These are phyloP conservation scores for Elongisporangium undulatum DNA, from an alignment of 352 stramenopile genomes.

Conservation along the genomic window DNA sequence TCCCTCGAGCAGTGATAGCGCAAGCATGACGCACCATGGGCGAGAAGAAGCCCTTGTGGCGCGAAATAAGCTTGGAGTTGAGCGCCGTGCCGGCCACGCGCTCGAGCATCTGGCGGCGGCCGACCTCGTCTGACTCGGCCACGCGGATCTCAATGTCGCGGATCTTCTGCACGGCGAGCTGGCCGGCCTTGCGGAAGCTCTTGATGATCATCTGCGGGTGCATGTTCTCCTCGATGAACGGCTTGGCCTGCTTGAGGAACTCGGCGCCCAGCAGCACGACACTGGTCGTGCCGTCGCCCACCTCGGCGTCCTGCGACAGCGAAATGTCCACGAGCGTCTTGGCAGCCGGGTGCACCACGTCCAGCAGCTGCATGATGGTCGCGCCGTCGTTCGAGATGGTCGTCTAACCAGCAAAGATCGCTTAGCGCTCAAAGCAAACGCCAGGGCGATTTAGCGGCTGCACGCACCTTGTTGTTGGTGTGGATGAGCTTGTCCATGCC, in stretches of 20 bases:
- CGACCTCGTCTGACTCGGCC: constrained; percentile 71
- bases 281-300: constrained; percentile 95
- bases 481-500: constrained; percentile 99
- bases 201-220: constrained; percentile 92
- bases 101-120: constrained; percentile 86
- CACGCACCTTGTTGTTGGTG: constrained; percentile 58
- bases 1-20: too few species aligned
- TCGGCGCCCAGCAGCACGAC: constrained; percentile 97
- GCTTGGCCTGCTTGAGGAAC: constrained; percentile 97
- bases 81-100: constrained; percentile 94
- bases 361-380: constrained; percentile 98
- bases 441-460: background rate
- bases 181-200: constrained; percentile 83
- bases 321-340: constrained; percentile 99
- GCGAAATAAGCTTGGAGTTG: constrained; percentile 98
- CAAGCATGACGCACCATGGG: constrained; percentile 83
- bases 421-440: constrained; percentile 2
- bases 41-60: constrained; percentile 97
- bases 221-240: constrained; percentile 98
- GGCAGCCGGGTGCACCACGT: constrained; percentile 98
- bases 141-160: constrained; percentile 83
- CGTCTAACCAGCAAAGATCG: constrained; percentile 32
- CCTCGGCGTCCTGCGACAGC: constrained; percentile 87
- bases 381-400: constrained; percentile 99
- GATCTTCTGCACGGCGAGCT: constrained; percentile 84